These are phyloP conservation scores for Deinandra increscens DNA, from an alignment of 129 eudicot genomes.

Conservation along the genomic window DNA sequence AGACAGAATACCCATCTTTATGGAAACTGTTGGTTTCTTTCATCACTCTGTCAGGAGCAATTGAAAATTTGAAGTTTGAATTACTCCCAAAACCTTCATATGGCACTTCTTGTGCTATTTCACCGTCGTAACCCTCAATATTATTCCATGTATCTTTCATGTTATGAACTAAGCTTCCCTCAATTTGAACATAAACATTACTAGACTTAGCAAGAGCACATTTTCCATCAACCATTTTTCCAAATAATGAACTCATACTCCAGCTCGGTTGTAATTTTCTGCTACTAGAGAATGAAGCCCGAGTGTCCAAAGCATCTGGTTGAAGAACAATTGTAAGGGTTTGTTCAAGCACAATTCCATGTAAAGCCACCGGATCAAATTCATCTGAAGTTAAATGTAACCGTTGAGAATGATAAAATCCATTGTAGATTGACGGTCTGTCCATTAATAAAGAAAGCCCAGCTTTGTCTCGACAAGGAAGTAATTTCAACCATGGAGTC, in stretches of 20 bases:
- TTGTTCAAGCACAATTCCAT: slow-evolving; percentile 77
- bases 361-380: slow-evolving; percentile 36
- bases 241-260: slow-evolving; percentile 85
- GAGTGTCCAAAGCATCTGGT: slow-evolving; percentile 48
- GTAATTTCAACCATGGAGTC: slow-evolving; percentile 95
- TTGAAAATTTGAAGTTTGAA: slow-evolving; percentile 54
- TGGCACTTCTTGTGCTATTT: slow-evolving; percentile 12
- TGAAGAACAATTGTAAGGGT: slow-evolving; percentile 90
- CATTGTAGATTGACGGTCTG: slow-evolving; percentile 88
- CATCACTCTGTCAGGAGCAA: slow-evolving; percentile 58
- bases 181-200: slow-evolving; percentile 73
- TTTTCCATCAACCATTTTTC: slow-evolving; percentile 63
- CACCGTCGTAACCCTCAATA: slow-evolving; percentile 24
- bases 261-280: slow-evolving; percentile 72
- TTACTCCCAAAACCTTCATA: slow-evolving; percentile 34
- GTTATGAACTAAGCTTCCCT: slow-evolving; percentile 54
- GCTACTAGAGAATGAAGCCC: slow-evolving; percentile 29
- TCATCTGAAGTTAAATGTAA: slow-evolving; percentile 71
- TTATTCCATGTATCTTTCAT: slow-evolving; percentile 37
- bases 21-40: slow-evolving; percentile 48
- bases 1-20: slow-evolving; percentile 43
- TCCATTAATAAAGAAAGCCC: slow-evolving; percentile 86
- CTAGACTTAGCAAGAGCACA: slow-evolving; percentile 81
- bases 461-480: slow-evolving; percentile 94
- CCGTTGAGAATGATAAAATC: slow-evolving; percentile 92